phyloP scores from a whole-genome alignment of 1,139 yeast genomes.

The Diutina mesorugosa region DNA sequence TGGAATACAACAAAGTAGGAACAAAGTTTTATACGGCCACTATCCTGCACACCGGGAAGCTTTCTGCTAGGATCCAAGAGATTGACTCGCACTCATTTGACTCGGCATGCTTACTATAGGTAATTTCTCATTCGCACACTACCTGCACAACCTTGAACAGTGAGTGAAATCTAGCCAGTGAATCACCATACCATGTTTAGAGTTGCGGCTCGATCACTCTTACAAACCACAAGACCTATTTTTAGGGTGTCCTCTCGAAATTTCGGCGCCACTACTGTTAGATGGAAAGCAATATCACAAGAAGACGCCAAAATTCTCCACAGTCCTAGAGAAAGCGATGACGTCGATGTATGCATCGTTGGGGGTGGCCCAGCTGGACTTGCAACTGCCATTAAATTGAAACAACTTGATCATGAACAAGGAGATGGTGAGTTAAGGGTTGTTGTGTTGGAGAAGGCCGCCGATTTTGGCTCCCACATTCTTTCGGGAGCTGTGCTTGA shows the following conservation, averaged over 20 bases:
- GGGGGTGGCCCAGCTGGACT: constrained; percentile 98
- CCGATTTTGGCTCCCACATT: constrained; percentile 85
- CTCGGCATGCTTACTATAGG: neutral
- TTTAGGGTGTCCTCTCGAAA: neutral
- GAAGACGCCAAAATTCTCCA: constrained; percentile 32
- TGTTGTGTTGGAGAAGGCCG: constrained; percentile 81
- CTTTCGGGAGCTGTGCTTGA: constrained; percentile 92
- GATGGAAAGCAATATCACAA: constrained; percentile 9
- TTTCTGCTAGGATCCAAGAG: neutral
- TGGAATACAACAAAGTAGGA: too few species aligned
- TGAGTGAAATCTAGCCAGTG: neutral
- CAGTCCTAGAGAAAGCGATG: neutral
- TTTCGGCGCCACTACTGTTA: neutral
- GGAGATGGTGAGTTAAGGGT: constrained; percentile 67
- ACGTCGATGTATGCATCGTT: constrained; percentile 84
- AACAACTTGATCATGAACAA: constrained; percentile 64
- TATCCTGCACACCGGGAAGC: too few species aligned
- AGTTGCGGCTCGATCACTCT: neutral
- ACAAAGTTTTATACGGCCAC: too few species aligned
- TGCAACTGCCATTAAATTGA: constrained; percentile 81
- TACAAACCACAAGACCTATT: neutral
- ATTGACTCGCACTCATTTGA: neutral
- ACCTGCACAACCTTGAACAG: neutral
- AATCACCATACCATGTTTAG: neutral
- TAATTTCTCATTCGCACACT: neutral